Conservation (phyloP, 805 yeast species). For the Lipomyces starkeyi region DNA sequence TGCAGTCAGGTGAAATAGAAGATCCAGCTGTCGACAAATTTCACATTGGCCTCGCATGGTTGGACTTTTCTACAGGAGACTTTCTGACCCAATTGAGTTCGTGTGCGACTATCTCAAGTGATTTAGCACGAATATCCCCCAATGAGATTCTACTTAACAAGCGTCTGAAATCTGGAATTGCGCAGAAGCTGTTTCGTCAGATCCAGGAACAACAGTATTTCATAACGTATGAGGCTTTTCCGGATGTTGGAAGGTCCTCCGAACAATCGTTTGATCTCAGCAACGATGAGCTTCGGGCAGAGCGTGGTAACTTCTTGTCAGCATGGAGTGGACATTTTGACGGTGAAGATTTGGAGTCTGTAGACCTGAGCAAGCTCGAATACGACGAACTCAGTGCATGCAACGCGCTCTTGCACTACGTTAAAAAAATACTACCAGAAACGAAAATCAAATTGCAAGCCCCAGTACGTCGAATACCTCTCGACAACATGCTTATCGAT, state of each 20-base stretch:
- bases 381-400: constrained; percentile 65
- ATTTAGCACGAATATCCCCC: constrained; percentile 79
- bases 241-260: neutral
- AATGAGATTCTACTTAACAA: constrained; percentile 67
- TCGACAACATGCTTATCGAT: constrained; percentile 74
- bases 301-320: constrained; percentile 7
- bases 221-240: constrained; percentile 45
- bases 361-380: constrained; percentile 47
- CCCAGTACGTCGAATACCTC: constrained; percentile 64
- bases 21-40: constrained; percentile 25
- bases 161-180: constrained; percentile 4
- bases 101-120: constrained; percentile 66
- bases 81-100: constrained; percentile 70
- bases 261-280: neutral
- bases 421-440: constrained; percentile 75
- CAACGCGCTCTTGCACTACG: constrained; percentile 67
- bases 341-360: constrained; percentile 39
- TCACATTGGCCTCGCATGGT: constrained; percentile 79
- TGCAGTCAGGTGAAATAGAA: constrained; percentile 19
- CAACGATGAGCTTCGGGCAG: neutral
- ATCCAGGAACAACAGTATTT: constrained; percentile 47
- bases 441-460: constrained; percentile 64
- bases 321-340: constrained; percentile 29
- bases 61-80: constrained; percentile 84
- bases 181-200: constrained; percentile 15